phyloP scores from a whole-genome alignment of 306 rosid genomes.

The Sechiopsis laciniata region DNA sequence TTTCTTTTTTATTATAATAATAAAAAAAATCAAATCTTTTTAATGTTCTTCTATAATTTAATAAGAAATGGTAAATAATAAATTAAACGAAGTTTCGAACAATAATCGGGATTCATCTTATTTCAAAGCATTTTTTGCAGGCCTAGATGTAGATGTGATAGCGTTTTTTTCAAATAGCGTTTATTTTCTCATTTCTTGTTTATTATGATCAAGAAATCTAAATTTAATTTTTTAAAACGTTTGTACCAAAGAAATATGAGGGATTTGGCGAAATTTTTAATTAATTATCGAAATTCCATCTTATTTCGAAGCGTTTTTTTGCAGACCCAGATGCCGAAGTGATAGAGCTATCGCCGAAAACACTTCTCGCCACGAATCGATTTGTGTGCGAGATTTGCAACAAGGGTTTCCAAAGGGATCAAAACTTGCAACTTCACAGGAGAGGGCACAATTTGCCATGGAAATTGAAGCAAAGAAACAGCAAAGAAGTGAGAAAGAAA shows the following conservation, averaged over 20 bases:
- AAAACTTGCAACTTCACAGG: conserved; percentile 67
- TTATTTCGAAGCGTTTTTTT: background rate
- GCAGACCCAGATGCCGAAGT: conserved; percentile 52
- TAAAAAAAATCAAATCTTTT: too few relatives aligned
- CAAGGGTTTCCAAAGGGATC: conserved; percentile 74
- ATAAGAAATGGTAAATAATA: too few relatives aligned
- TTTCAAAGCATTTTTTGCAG: background rate
- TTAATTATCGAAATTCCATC: too few relatives aligned
- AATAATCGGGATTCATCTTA: too few relatives aligned
- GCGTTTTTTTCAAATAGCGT: conserved; percentile 44
- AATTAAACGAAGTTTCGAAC: too few relatives aligned
- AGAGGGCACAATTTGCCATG: conserved; percentile 77
- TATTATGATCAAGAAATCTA: background rate
- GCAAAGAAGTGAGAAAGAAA: conserved; percentile 68
- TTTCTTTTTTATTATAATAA: too few relatives aligned
- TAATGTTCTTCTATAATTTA: too few relatives aligned
- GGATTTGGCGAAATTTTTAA: too few relatives aligned
- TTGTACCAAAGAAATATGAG: too few relatives aligned
- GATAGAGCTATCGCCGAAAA: conserved; percentile 59
- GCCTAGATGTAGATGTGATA: conserved; percentile 61
- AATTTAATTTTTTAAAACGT: background rate
- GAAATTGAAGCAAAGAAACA: conserved; percentile 78
- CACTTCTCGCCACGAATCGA: conserved; percentile 62
- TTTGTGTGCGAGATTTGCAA: conserved; percentile 74
- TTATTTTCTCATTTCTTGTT: too few relatives aligned